Evolutionary conservation across 129 eudicot genomes (phyloP).

Genomic region (Arctium minus): DNA sequence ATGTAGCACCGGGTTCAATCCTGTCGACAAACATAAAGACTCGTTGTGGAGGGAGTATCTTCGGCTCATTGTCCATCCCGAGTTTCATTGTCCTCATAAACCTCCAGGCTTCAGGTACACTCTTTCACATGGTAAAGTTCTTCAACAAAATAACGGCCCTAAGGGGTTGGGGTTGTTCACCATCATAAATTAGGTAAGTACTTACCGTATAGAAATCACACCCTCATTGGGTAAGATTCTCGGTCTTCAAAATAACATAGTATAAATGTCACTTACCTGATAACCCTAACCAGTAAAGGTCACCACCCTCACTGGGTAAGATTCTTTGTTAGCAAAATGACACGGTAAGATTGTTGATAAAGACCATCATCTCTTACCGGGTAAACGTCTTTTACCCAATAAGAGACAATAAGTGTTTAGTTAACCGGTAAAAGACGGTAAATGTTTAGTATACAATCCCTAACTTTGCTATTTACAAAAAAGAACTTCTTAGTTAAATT

Average conservation of each 20-base stretch:
- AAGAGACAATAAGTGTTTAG: neutral
- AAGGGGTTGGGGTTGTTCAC: neutral
- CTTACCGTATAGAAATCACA: neutral
- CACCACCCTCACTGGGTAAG: too few relatives aligned
- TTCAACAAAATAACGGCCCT: neutral
- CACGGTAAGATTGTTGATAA: neutral
- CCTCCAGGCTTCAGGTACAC: slow-evolving; percentile 27
- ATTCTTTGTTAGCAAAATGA: neutral
- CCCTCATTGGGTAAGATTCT: too few relatives aligned
- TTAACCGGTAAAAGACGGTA: neutral
- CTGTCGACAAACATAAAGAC: neutral
- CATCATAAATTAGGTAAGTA: neutral
- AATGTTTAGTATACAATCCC: neutral
- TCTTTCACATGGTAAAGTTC: neutral
- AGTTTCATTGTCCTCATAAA: slow-evolving; percentile 31
- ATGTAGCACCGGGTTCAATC: slow-evolving; percentile 15
- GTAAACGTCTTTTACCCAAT: neutral
- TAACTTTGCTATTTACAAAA: too few relatives aligned
- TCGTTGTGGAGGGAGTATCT: slow-evolving; percentile 38
- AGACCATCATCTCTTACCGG: too few relatives aligned
- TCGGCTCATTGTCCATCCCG: slow-evolving; percentile 28
- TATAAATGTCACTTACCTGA: too few relatives aligned
- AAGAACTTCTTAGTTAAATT: too few relatives aligned
- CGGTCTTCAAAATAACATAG: neutral
- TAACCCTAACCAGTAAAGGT: too few relatives aligned